Conservation (phyloP, 2,329 filamentous ascomycete genomes). For the Cordyceps cateniannulata region DNA sequence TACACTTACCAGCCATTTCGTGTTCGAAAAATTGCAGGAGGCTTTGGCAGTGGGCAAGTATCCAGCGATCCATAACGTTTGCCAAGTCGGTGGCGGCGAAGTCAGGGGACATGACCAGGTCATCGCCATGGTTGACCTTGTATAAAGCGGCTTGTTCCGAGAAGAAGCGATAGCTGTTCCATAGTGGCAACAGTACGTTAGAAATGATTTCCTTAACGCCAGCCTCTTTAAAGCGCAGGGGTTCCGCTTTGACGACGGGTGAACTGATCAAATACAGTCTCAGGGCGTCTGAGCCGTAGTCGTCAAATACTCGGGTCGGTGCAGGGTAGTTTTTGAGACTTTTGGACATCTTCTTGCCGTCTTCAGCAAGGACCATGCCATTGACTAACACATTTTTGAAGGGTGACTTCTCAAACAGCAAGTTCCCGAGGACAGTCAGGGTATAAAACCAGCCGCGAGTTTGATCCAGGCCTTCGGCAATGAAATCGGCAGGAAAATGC, state of each 20-base stretch:
- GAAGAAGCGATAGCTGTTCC: slow-evolving; percentile 25
- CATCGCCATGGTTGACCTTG: slow-evolving; percentile 18
- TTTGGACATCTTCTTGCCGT: slow-evolving; percentile 25
- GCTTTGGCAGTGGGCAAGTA: slow-evolving; percentile 78
- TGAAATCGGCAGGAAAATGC: slow-evolving; percentile 22
- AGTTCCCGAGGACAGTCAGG: slow-evolving; percentile 20
- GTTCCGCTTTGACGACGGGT: slow-evolving; percentile 22
- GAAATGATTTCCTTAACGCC: slow-evolving; percentile 22
- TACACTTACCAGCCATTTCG: slow-evolving; percentile 64
- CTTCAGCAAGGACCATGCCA: slow-evolving; percentile 22
- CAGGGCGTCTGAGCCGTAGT: slow-evolving; percentile 22
- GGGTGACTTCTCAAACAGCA: slow-evolving; percentile 20
- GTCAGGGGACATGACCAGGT: slow-evolving; percentile 15
- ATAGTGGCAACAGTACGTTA: slow-evolving; percentile 21
- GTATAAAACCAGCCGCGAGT: slow-evolving; percentile 25
- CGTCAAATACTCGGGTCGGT: slow-evolving; percentile 17
- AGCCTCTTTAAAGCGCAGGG: slow-evolving; percentile 21
- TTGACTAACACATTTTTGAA: slow-evolving; percentile 24
- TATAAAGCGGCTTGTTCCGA: slow-evolving; percentile 20
- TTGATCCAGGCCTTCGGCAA: slow-evolving; percentile 23
- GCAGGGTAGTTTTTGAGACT: slow-evolving; percentile 23
- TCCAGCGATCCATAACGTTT: slow-evolving; percentile 80
- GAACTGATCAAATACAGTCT: slow-evolving; percentile 24
- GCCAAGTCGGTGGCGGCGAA: slow-evolving; percentile 14
- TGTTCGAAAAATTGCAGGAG: slow-evolving; percentile 79